Conservation (phyloP, 208 protist species). For the Phytomonas sp. region DNA sequence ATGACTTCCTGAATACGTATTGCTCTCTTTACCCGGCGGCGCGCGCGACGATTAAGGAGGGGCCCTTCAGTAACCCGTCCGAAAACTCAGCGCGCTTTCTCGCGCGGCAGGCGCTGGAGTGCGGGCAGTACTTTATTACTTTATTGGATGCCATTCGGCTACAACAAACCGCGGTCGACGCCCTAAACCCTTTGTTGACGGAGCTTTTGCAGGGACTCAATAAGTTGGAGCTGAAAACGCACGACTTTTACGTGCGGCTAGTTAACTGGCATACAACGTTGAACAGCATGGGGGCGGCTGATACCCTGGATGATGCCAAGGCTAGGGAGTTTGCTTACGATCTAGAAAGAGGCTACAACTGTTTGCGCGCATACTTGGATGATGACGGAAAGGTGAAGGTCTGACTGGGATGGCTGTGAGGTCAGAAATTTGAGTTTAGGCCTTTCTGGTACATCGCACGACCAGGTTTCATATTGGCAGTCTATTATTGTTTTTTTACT, state of each 20-base stretch:
- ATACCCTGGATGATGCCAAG: constrained; percentile 76
- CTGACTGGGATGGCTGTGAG: background rate
- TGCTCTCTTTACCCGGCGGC: constrained; percentile 60
- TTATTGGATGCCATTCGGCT: constrained; percentile 88
- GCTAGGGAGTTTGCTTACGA: constrained; percentile 89
- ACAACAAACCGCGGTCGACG: constrained; percentile 86
- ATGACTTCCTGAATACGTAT: constrained; percentile 90
- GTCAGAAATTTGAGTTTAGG: background rate
- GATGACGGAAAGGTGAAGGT: constrained; percentile 21
- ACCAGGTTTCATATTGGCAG: constrained; percentile 13
- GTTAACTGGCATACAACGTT: constrained; percentile 60
- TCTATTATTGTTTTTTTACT: constrained; percentile 3
- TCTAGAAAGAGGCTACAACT: constrained; percentile 80
- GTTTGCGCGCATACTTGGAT: constrained; percentile 65
- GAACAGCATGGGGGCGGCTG: constrained; percentile 85
- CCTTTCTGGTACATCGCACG: background rate
- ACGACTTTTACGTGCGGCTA: constrained; percentile 58
- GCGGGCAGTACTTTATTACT: constrained; percentile 92
- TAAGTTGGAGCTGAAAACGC: constrained; percentile 30
- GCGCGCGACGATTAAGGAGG: constrained; percentile 47
- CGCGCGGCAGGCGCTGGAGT: constrained; percentile 70
- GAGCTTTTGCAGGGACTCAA: constrained; percentile 73
- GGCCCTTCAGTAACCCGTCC: constrained; percentile 27
- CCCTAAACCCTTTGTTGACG: constrained; percentile 83
- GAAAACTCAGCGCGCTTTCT: constrained; percentile 43